Base-by-base conservation (phyloP, 192 early-diverging fungal species). In the Coemansia pectinata region DNA sequence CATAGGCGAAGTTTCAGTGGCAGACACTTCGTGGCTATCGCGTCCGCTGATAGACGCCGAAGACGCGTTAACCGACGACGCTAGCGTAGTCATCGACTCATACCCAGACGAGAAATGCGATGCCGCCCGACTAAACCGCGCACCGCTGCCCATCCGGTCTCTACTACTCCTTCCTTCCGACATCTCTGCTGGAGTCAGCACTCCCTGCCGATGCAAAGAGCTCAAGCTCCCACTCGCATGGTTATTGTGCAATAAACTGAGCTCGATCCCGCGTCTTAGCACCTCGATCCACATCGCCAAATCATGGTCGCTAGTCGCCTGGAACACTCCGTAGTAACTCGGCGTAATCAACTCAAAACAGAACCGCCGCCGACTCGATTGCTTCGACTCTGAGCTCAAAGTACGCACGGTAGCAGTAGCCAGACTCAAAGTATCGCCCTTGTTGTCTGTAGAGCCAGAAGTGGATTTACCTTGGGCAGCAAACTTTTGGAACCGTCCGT, bases 281-380 rank as follows among this genome's bases (percentile, higher is more conserved):
- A 85, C 85, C 17, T 86, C 78, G 10, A 95, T 84, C 93, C 93
- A 95, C 45, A 88, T 85, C 11, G 75, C 66, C 83, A 90, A 79
- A 27, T 92, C 90, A 55, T 76, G 67, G 59, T 88, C 82, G 65
- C 87, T 87, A 41, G 90, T 88, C 1, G 93, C 91, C 75, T 95
- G 93, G 59, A 94, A 82, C 15, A 89, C 84, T 66, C 87, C 87
- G 29, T 89, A 84, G 40, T 89, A 87, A 64, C 85, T 81, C 8
- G 93, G 92, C 17, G 92, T 91, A 44, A 95, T 92, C 19, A 95
- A 71, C 55, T 93, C 92, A 72, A 95, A 95, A 63, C 90, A 88
- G 76, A 91, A 92, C 25, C 92, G 87, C 39, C 92, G 80, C 14
- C 48, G 17, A 5, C 59, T 66, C 10, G 76, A 69, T 60, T 67